Percentiles rank a stretch among this genome's conserved stretches.
Conservation (phyloP, 176 grass and related monocot species). For the Thinopyrum elongatum region DNA sequence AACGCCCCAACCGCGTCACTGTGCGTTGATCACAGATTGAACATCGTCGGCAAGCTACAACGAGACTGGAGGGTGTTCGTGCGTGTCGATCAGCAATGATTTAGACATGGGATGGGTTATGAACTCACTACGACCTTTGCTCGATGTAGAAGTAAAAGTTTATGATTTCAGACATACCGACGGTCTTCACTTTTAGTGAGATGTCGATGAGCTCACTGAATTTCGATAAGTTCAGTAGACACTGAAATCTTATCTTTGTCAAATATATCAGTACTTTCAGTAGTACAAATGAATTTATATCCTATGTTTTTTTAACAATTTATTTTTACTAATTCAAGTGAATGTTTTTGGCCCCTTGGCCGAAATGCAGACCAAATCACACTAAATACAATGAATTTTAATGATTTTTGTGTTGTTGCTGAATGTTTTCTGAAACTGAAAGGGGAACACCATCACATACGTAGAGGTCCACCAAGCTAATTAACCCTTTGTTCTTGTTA, state of each 20-base stretch:
- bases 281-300: no score
- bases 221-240: no score
- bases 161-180: neutral
- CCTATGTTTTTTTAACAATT: no score
- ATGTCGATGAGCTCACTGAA: no score
- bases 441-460: neutral
- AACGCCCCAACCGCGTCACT: slow-evolving; percentile 9
- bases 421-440: neutral
- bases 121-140: neutral
- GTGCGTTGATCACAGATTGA: neutral
- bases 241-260: no score
- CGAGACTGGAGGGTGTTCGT: slow-evolving; percentile 8
- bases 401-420: neutral
- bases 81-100: slow-evolving; percentile 23
- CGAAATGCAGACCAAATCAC: neutral
- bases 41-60: slow-evolving; percentile 15
- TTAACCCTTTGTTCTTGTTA: no score
- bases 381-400: neutral
- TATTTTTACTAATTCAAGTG: neutral
- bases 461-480: no score
- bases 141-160: no score
- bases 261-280: no score
- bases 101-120: no score
- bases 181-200: no score
- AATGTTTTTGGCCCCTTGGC: neutral